These are phyloP conservation scores for Lathyrus oleraceus DNA, from an alignment of 306 rosid genomes.

Conservation along the genomic window DNA sequence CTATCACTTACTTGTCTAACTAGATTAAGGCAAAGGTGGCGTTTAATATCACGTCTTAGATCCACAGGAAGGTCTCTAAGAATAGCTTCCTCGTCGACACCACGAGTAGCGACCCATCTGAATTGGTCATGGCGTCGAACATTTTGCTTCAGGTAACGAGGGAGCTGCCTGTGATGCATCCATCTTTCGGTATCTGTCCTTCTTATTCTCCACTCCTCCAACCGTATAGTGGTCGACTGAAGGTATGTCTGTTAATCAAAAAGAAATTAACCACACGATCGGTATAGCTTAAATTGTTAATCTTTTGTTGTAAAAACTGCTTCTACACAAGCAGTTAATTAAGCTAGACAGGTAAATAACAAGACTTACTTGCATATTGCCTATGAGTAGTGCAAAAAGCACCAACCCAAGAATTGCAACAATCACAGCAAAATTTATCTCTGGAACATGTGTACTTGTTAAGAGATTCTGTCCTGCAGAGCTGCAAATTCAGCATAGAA, in stretches of 20 bases:
- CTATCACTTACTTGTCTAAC: constrained; percentile 49
- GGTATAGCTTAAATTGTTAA: neutral
- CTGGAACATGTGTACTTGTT: constrained; percentile 48
- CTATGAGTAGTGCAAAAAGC: constrained; percentile 58
- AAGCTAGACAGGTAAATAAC: neutral
- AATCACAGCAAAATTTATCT: constrained; percentile 56
- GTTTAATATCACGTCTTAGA: constrained; percentile 60
- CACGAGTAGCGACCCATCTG: constrained; percentile 55
- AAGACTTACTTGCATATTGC: constrained; percentile 59
- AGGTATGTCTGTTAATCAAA: constrained; percentile 45
- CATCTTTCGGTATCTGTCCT: constrained; percentile 57
- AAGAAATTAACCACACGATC: neutral
- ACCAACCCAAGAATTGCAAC: constrained; percentile 61
- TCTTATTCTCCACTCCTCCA: constrained; percentile 60
- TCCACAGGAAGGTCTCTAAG: constrained; percentile 55
- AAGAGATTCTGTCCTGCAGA: constrained; percentile 59
- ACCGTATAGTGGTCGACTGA: constrained; percentile 50
- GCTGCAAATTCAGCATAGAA: constrained; percentile 41
- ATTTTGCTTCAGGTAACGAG: constrained; percentile 43
- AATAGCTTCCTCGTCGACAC: constrained; percentile 60
- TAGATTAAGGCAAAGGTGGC: constrained; percentile 54
- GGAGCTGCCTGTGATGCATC: constrained; percentile 65
- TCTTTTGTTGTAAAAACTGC: neutral
- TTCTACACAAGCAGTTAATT: neutral
- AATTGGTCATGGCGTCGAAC: constrained; percentile 55